phyloP scores from a whole-genome alignment of 2,329 filamentous ascomycete species.

The Trichothecium sympodiale region DNA sequence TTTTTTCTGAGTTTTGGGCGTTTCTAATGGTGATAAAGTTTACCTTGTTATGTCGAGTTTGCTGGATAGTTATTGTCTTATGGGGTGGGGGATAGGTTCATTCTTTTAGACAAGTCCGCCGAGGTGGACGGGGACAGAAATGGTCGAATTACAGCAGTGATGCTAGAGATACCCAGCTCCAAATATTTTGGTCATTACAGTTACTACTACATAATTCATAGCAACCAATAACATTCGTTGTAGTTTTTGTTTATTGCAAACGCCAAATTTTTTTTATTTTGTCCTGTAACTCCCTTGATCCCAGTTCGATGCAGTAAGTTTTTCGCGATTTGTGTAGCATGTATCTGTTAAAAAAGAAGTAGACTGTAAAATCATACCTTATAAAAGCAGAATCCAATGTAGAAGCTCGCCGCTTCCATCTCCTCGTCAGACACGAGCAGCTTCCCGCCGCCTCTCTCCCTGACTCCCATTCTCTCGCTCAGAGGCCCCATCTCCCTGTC shows the following conservation, averaged over 20 bases:
- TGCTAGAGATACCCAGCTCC: constrained; percentile 20
- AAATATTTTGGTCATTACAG: constrained; percentile 1
- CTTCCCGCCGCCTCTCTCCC: constrained; percentile 54
- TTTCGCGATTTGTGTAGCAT: too few species aligned
- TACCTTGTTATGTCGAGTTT: too few species aligned
- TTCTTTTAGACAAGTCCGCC: neutral
- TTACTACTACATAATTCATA: neutral
- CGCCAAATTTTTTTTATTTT: too few species aligned
- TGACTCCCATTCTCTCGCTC: constrained; percentile 92
- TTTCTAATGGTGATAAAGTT: too few species aligned
- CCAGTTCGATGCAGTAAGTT: neutral
- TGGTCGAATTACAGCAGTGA: neutral
- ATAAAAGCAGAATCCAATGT: constrained; percentile 93
- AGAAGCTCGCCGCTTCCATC: constrained; percentile 86
- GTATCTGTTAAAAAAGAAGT: neutral
- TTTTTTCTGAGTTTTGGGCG: too few species aligned
- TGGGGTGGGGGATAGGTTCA: neutral
- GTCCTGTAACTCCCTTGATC: too few species aligned
- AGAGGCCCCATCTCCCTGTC: constrained; percentile 70
- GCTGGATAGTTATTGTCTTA: neutral
- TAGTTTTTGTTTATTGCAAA: too few species aligned
- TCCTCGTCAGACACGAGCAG: constrained; percentile 74
- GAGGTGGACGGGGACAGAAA: neutral
- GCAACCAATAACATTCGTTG: too few species aligned
- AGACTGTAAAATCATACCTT: constrained; percentile 53